Conservation (phyloP, 2,329 filamentous ascomycete species). For the Bipolaris gigantea region DNA sequence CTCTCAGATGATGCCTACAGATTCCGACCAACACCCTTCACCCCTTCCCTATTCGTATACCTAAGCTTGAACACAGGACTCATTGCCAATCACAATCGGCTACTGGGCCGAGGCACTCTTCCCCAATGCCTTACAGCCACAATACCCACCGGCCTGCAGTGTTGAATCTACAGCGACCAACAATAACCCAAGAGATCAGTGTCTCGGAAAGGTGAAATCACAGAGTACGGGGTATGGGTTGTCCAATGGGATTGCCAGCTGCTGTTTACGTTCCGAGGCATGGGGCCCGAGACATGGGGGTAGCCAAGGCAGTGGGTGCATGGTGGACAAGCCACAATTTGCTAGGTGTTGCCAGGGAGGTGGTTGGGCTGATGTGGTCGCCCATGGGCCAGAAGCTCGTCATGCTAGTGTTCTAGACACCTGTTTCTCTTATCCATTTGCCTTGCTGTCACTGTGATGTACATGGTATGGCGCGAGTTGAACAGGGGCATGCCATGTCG, state of each 20-base stretch:
- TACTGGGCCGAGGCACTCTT: conserved; percentile 2
- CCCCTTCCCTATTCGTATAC: neutral
- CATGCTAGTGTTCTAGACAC: neutral
- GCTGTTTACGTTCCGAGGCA: conserved; percentile 13
- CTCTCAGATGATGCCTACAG: neutral
- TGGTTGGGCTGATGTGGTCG: neutral
- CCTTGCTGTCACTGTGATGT: neutral
- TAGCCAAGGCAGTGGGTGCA: conserved; percentile 5
- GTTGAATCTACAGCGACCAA: neutral
- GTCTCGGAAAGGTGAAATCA: neutral
- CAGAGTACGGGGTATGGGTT: neutral
- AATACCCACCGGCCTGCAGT: neutral
- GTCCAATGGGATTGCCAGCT: conserved; percentile 2
- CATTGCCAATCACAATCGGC: neutral
- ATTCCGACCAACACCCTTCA: neutral
- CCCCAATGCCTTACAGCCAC: neutral
- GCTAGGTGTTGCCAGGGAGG: neutral
- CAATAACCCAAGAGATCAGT: neutral
- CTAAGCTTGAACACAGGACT: neutral
- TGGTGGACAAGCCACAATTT: conserved; percentile 4
- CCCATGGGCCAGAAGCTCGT: neutral
- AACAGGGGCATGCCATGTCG: neutral
- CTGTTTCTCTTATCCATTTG: neutral
- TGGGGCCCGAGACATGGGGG: neutral
- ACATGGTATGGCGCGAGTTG: neutral